Evolutionary conservation across 371 early-diverging fungal species (phyloP), one percentile per base, ranked within the genome.

Genomic region (Mortierella sp.): DNA sequence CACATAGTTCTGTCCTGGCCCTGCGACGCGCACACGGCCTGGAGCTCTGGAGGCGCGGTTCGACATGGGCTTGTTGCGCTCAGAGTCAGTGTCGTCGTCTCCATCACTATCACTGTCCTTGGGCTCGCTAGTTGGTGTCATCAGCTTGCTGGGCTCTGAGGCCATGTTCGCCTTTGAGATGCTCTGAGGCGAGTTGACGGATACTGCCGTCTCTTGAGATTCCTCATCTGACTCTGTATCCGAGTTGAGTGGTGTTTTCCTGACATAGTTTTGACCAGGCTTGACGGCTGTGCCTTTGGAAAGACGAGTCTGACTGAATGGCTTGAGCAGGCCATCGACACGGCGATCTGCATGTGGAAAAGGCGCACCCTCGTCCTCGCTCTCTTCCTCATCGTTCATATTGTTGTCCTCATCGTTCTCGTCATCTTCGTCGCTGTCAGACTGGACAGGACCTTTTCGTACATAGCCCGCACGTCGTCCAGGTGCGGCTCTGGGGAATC

Each of bases 221-320:
- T 74, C 75, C n/a, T 65, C 62, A 14, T 74, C 75, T 11, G 76
- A 67, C 45, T 70, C 76, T 12, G 71, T 64, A 30, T 75, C 76
- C 4, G 76, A 75, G 47, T 64, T 64, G 47, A 64, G 61, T 25
- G 76, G 76, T 7, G 71, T 57, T n/a, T 68, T 66, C 5, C 76
- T 62, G 12, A 70, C 62, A 64, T 75, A 75, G 64, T 75, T 75
- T 21, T 75, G 71, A 6, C 76, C 76, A 4, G 64, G 76, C n/a
- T 71, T 63, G 9, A 28, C 60, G 14, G 29, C 37, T 5, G 26
- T 37, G 37, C 37, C 37, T 28, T 53, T 64, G 45, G 23, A 30
- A 15, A 53, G 28, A 56, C 26, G 45, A 14, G 64, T 56, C 44
- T 55, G 64, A 21, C 44, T 52, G 25, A 64, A 21, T 26, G 53